Evolutionary conservation across 176 grass and related monocot genomes (phyloP).

Genomic region (Oryza punctata): DNA sequence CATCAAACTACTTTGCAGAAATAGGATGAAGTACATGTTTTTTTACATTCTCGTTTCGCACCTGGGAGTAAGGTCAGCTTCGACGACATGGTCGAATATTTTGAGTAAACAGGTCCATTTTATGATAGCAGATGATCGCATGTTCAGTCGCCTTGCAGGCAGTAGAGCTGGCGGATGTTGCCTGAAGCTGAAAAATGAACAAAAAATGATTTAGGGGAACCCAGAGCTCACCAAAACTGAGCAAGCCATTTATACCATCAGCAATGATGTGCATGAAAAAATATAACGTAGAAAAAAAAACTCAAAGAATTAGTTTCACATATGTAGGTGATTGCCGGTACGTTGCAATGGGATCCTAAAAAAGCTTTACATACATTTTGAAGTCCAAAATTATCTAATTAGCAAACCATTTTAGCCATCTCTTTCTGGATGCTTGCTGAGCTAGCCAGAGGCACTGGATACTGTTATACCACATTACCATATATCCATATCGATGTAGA

Average conservation of each 20-base stretch:
- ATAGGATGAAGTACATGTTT: not conserved
- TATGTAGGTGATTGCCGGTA: not conserved
- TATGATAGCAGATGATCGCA: not conserved
- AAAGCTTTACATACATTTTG: no score
- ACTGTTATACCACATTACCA: no score
- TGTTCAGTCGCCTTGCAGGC: conserved; percentile 84
- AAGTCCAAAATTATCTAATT: no score
- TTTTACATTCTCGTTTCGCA: conserved; percentile 50
- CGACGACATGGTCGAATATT: conserved; percentile 38
- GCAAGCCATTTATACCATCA: not conserved
- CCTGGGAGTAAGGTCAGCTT: conserved; percentile 45
- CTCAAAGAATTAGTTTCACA: not conserved
- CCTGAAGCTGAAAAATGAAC: conserved; percentile 68
- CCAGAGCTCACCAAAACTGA: not conserved
- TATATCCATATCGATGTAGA: no score
- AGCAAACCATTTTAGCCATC: no score
- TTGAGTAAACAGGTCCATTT: conserved; percentile 12
- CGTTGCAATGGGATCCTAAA: no score
- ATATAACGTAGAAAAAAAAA: not conserved
- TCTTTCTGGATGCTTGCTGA: no score
- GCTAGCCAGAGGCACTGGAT: no score
- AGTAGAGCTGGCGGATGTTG: conserved; percentile 97
- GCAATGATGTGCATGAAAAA: not conserved
- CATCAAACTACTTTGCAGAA: conserved; percentile 22
- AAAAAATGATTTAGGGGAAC: conserved; percentile 23